These are phyloP conservation scores for Volvariella surrecta DNA, from an alignment of 1,284 basidiomycete genomes.

Conservation along the genomic window DNA sequence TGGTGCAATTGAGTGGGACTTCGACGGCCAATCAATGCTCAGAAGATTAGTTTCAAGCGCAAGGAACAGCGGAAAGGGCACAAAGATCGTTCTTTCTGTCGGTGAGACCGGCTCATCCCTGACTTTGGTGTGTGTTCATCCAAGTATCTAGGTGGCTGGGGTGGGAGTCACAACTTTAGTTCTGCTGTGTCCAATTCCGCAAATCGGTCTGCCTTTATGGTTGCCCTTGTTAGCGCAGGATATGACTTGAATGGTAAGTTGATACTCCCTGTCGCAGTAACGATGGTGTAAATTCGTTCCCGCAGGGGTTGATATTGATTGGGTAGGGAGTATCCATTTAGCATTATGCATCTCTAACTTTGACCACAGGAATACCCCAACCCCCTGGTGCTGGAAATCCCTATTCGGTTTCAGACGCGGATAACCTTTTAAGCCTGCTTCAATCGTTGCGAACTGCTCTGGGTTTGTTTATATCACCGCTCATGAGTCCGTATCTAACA, in stretches of 20 bases:
- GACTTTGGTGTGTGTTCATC: neutral
- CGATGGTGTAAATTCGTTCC: no score
- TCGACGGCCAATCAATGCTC: slow-evolving; percentile 46
- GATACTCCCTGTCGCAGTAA: neutral
- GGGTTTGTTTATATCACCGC: slow-evolving; percentile 26
- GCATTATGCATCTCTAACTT: neutral
- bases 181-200: slow-evolving; percentile 40
- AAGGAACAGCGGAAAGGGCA: slow-evolving; percentile 46
- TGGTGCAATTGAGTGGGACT: slow-evolving; percentile 46
- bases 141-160: slow-evolving; percentile 35
- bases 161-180: slow-evolving; percentile 56
- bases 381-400: slow-evolving; percentile 54
- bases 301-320: slow-evolving; percentile 67
- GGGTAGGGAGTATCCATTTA: slow-evolving; percentile 25
- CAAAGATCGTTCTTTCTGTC: slow-evolving; percentile 64
- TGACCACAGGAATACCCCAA: slow-evolving; percentile 60
- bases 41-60: slow-evolving; percentile 53
- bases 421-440: slow-evolving; percentile 60
- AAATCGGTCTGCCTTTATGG: slow-evolving; percentile 50
- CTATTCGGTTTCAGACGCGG: slow-evolving; percentile 51
- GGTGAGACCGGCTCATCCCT: slow-evolving; percentile 33
- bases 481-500: neutral
- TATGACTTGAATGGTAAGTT: slow-evolving; percentile 56
- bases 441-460: slow-evolving; percentile 50
- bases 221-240: slow-evolving; percentile 52